These are phyloP conservation scores for Colletotrichum chlorophyti DNA, from an alignment of 2,329 filamentous ascomycete genomes.

Conservation along the genomic window DNA sequence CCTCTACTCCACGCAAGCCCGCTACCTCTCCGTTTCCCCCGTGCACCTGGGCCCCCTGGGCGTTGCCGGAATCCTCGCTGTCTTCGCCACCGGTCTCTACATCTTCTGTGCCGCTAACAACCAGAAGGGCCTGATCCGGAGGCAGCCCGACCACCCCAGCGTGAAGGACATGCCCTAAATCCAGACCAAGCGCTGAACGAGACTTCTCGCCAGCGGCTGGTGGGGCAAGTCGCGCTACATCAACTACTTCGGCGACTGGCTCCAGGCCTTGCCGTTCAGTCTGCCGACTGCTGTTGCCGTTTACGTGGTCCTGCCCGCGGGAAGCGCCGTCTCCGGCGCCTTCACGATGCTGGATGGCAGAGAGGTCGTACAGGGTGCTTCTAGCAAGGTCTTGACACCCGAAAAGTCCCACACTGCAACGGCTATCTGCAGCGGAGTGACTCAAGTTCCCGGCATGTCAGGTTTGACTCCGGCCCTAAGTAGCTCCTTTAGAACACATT, in stretches of 20 bases:
- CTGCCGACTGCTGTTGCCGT: constrained; percentile 73
- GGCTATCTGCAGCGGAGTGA: too few relatives aligned
- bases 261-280: constrained; percentile 75
- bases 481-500: too few relatives aligned
- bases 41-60: constrained; percentile 65
- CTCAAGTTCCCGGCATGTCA: too few relatives aligned
- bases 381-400: constrained; percentile 80
- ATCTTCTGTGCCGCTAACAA: constrained; percentile 78
- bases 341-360: constrained; percentile 57
- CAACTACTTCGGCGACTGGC: constrained; percentile 79
- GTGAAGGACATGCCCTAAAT: constrained; percentile 72
- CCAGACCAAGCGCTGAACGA: constrained; percentile 69
- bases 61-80: constrained; percentile 59
- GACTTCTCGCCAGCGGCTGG: constrained; percentile 73
- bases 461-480: too few relatives aligned
- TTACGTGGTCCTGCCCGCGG: constrained; percentile 60
- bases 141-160: constrained; percentile 69
- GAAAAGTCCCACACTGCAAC: too few relatives aligned
- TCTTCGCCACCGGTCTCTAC: constrained; percentile 68
- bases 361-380: constrained; percentile 68
- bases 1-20: constrained; percentile 72
- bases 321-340: constrained; percentile 37
- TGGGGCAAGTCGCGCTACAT: constrained; percentile 77
- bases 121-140: constrained; percentile 78
- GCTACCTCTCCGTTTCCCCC: constrained; percentile 75